phyloP scores from a whole-genome alignment of 2,329 filamentous ascomycete species.

The Nigrospora sphaerica region DNA sequence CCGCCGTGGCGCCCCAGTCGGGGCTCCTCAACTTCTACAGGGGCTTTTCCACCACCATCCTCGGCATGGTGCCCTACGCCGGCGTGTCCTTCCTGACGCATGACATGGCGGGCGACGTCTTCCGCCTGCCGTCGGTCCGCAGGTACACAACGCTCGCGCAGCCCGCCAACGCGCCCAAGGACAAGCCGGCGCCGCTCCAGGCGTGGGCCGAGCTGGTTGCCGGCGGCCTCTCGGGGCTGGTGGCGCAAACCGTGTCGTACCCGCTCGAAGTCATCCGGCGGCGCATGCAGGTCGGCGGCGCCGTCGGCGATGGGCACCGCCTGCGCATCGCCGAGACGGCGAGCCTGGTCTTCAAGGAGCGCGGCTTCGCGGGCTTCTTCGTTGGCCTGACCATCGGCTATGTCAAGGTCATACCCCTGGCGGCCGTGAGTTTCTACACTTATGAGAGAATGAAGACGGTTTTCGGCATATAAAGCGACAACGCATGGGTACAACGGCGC shows the following conservation, averaged over 20 bases:
- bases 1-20: slow-evolving; percentile 47
- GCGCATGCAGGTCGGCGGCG: slow-evolving; percentile 93
- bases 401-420: slow-evolving; percentile 88
- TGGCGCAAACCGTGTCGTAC: slow-evolving; percentile 89
- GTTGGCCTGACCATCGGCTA: slow-evolving; percentile 93
- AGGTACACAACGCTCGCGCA: slow-evolving; percentile 68
- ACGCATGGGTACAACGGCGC: too few species aligned
- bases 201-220: slow-evolving; percentile 82
- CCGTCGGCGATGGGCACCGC: slow-evolving; percentile 81
- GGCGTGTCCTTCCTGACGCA: slow-evolving; percentile 94
- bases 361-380: slow-evolving; percentile 77
- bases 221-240: slow-evolving; percentile 78
- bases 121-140: slow-evolving; percentile 63
- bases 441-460: slow-evolving; percentile 58
- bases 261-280: slow-evolving; percentile 87
- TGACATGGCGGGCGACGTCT: slow-evolving; percentile 78
- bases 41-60: slow-evolving; percentile 81
- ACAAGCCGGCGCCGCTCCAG: slow-evolving; percentile 65
- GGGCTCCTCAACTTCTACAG: slow-evolving; percentile 91
- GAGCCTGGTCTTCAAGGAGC: slow-evolving; percentile 65
- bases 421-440: slow-evolving; percentile 61
- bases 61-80: slow-evolving; percentile 95
- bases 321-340: slow-evolving; percentile 75
- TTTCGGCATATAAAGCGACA: slow-evolving; percentile 52
- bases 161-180: slow-evolving; percentile 42